Evolutionary conservation across 495 filamentous ascomycete species (phyloP).

Genomic region (Talaromyces proteolyticus): DNA sequence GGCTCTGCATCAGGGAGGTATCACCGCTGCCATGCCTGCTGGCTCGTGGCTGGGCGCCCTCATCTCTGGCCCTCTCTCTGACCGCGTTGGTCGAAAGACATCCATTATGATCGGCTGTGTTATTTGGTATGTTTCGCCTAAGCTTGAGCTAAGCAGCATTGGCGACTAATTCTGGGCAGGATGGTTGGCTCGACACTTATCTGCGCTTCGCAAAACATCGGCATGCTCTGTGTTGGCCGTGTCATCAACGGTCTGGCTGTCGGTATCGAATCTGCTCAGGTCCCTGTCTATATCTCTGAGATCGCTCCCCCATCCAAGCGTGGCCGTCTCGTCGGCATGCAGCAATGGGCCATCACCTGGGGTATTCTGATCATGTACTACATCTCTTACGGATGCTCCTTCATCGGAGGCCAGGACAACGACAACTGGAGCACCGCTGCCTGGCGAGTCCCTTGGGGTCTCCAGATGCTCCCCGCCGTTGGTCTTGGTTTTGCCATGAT

Average conservation of each 20-base stretch:
- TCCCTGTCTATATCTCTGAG: conserved; percentile 76
- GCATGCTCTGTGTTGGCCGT: conserved; percentile 68
- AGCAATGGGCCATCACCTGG: conserved; percentile 79
- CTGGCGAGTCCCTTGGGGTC: conserved; percentile 71
- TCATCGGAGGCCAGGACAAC: conserved; percentile 38
- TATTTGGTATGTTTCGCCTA: conserved; percentile 59
- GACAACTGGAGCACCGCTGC: conserved; percentile 38
- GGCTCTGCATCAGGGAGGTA: conserved; percentile 49
- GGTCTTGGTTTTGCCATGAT: conserved; percentile 57
- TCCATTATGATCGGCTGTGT: conserved; percentile 58
- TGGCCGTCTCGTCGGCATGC: conserved; percentile 63
- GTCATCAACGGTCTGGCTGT: conserved; percentile 72
- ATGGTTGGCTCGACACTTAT: conserved; percentile 60
- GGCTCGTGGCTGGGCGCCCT: conserved; percentile 72
- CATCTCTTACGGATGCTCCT: conserved; percentile 72
- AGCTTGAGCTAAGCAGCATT: no score
- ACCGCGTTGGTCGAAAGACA: conserved; percentile 60
- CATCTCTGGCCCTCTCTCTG: conserved; percentile 60
- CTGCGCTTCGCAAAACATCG: conserved; percentile 66
- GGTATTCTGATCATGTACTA: conserved; percentile 80
- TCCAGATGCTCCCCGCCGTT: conserved; percentile 68
- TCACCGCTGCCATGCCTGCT: conserved; percentile 66
- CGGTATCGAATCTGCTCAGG: conserved; percentile 73
- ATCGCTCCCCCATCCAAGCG: conserved; percentile 62
- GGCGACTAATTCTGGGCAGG: no score